These are phyloP conservation scores for Patellifolia procumbens DNA, from an alignment of 179 eudicot genomes.

Conservation along the genomic window DNA sequence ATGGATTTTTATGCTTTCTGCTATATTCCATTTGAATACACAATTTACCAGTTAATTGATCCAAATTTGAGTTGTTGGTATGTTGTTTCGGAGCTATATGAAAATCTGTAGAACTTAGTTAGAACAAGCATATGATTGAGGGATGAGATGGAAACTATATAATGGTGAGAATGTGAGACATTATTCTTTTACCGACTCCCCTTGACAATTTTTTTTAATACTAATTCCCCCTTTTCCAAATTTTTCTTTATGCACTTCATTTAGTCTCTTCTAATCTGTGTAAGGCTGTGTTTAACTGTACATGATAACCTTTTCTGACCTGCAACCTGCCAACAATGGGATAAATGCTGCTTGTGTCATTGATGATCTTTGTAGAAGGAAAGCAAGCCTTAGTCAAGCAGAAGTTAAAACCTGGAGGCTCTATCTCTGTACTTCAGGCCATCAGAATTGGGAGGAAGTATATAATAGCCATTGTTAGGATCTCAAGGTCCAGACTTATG, in stretches of 20 bases:
- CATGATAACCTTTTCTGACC: neutral
- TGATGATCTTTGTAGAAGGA: neutral
- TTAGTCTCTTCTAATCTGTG: neutral
- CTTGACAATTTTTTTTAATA: neutral
- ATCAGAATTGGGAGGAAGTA: neutral
- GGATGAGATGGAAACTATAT: neutral
- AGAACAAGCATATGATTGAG: neutral
- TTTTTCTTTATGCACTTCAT: neutral
- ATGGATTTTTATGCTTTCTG: no score
- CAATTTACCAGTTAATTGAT: no score
- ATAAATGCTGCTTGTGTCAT: neutral
- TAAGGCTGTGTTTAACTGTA: neutral
- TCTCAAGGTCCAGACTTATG: neutral
- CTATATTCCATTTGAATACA: no score
- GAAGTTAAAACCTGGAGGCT: neutral
- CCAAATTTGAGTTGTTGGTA: neutral
- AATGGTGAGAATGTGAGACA: neutral
- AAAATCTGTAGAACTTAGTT: neutral
- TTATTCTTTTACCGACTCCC: neutral
- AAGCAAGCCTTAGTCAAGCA: neutral
- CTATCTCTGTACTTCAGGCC: neutral
- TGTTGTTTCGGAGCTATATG: neutral
- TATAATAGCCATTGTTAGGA: neutral
- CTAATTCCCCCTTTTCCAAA: neutral
- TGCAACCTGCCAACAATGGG: neutral